Percentiles rank a stretch among this genome's conserved stretches.
Conservation (phyloP, 2,329 filamentous ascomycete species). For the Pestalotiopsis sp. region DNA sequence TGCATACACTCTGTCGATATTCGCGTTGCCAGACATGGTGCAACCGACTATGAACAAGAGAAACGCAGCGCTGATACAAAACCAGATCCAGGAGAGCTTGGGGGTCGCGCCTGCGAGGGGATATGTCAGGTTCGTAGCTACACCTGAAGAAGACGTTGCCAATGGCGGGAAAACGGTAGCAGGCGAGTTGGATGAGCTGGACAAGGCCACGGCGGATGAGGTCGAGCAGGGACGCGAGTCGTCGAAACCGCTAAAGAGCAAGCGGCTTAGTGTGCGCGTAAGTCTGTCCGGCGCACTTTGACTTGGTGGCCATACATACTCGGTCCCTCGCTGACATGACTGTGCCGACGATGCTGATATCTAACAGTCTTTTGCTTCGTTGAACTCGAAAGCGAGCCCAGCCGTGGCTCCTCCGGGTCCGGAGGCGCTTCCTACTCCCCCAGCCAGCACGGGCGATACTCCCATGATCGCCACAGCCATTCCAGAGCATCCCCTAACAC, state of each 20-base stretch:
- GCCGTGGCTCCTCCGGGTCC: conserved; percentile 5
- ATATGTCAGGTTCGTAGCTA: conserved; percentile 70
- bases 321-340: not conserved
- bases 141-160: conserved; percentile 72
- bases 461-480: conserved; percentile 29
- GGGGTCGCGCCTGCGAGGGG: conserved; percentile 69
- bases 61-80: conserved; percentile 76
- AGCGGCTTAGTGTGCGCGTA: conserved; percentile 17
- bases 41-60: conserved; percentile 78
- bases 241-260: conserved; percentile 18
- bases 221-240: conserved; percentile 20
- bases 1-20: conserved; percentile 79
- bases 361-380: conserved; percentile 28
- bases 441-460: conserved; percentile 29
- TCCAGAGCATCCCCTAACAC: conserved; percentile 18
- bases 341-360: not conserved
- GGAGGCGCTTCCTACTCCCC: conserved; percentile 27
- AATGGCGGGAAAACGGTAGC: conserved; percentile 71
- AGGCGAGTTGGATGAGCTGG: conserved; percentile 66
- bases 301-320: not conserved
- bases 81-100: conserved; percentile 72
- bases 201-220: conserved; percentile 33
- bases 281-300: not conserved
- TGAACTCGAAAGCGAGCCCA: conserved; percentile 31
- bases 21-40: conserved; percentile 68